phyloP scores from a whole-genome alignment of 1,284 basidiomycete species.

The Tetrapyrgos nigripes region DNA sequence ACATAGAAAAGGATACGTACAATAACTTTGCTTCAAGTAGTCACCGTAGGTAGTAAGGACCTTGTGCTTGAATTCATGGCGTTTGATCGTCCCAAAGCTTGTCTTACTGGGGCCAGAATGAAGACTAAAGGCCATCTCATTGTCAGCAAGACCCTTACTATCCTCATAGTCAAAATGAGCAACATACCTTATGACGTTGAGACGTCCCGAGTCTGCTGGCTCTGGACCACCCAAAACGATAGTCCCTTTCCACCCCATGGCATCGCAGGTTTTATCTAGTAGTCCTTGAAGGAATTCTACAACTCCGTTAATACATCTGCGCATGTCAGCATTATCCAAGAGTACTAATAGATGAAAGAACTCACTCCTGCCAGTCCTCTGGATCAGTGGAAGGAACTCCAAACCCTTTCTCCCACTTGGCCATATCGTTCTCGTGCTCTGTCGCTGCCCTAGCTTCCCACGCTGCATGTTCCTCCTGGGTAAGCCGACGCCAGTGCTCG shows the following conservation, averaged over 20 bases:
- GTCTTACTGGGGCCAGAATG: no score
- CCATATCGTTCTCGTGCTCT: not conserved
- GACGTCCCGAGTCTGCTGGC: slow-evolving; percentile 16
- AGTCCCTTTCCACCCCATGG: slow-evolving; percentile 18
- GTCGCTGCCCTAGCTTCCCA: not conserved
- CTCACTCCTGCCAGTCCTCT: not conserved
- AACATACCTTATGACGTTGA: slow-evolving; percentile 24
- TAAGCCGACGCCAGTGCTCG: not conserved
- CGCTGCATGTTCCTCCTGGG: not conserved
- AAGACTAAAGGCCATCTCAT: no score
- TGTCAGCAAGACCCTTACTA: no score
- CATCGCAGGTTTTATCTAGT: slow-evolving; percentile 14
- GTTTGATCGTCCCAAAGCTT: no score
- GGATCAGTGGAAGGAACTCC: not conserved
- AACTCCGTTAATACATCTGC: slow-evolving; percentile 19
- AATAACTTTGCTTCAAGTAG: no score
- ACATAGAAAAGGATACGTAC: no score
- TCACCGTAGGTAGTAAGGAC: no score
- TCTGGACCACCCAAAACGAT: slow-evolving; percentile 20
- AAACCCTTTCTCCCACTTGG: not conserved
- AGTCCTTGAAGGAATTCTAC: slow-evolving; percentile 18
- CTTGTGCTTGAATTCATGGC: no score
- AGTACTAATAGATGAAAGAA: no score
- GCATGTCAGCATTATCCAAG: not conserved
- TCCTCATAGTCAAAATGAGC: no score